A percentile compares a stretch with the other conserved stretches of the same genome.
Evolutionary conservation across 768 basidiomycete species (phyloP).

Genomic region (Suillus hirtellus): DNA sequence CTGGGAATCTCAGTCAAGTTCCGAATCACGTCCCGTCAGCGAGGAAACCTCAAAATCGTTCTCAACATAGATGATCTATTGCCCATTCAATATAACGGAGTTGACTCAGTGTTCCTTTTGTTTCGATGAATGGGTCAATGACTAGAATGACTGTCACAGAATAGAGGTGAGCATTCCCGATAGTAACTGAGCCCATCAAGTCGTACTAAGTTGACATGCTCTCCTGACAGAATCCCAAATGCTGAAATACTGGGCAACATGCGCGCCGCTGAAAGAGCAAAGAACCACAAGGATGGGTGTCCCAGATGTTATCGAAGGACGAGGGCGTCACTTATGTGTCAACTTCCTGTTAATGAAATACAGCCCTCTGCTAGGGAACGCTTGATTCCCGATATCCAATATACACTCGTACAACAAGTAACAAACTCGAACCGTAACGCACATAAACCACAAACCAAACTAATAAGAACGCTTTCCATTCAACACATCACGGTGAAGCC

Average conservation of each 20-base stretch:
- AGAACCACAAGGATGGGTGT: neutral
- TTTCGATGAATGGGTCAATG: neutral
- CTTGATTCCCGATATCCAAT: constrained; percentile 18
- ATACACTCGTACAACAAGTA: constrained; percentile 8
- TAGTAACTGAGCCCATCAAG: neutral
- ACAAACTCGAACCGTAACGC: neutral
- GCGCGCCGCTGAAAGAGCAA: neutral
- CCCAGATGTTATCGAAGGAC: constrained; percentile 25
- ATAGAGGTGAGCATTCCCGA: neutral
- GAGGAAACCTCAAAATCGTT: neutral
- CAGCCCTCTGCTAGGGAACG: constrained; percentile 20
- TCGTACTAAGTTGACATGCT: neutral
- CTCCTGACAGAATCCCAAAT: neutral
- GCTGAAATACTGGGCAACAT: neutral
- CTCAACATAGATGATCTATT: neutral
- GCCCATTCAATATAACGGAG: neutral
- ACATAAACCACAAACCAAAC: neutral
- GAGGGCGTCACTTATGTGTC: constrained; percentile 47
- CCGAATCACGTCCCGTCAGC: neutral
- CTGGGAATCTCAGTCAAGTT: neutral
- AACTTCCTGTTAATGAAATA: constrained; percentile 21
- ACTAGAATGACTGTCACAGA: neutral
- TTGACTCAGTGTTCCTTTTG: neutral
- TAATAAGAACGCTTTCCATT: neutral
- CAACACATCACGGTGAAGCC: neutral